Percentiles rank a stretch among this genome's conserved stretches.
phyloP scores from a whole-genome alignment of 176 grass and related monocot species.

The Oryza longistaminata region DNA sequence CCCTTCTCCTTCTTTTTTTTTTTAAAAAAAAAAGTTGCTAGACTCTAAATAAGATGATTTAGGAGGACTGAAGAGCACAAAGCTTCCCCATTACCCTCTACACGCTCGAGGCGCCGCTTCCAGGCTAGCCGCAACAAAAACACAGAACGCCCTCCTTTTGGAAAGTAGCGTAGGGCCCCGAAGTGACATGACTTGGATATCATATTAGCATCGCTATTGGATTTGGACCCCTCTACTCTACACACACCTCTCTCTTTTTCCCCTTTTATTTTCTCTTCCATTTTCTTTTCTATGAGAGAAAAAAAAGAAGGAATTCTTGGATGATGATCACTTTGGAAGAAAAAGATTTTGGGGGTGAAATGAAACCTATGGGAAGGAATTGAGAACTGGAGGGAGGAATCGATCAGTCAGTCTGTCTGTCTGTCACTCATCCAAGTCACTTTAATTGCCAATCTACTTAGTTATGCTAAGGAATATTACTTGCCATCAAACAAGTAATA shows the following conservation, averaged over 20 bases:
- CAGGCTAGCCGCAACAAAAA: slow-evolving; percentile 14
- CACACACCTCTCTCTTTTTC: neutral
- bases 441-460: neutral
- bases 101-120: slow-evolving; percentile 63
- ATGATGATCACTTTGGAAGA: neutral
- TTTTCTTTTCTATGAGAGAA: neutral
- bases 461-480: neutral
- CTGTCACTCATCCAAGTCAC: neutral
- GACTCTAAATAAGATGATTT: neutral
- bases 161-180: neutral
- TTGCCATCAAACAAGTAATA: neutral
- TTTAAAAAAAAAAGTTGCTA: neutral
- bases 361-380: neutral
- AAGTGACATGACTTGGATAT: neutral
- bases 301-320: neutral
- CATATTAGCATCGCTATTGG: slow-evolving; percentile 3
- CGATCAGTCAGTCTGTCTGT: neutral
- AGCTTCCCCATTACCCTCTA: neutral
- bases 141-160: slow-evolving; percentile 11
- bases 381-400: neutral
- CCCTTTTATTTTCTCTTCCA: neutral
- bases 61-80: neutral
- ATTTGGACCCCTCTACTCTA: slow-evolving; percentile 17
- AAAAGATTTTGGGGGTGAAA: neutral
- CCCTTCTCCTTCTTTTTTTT: too few species aligned